These are phyloP conservation scores for Ceratobasidium sp. DNA, from an alignment of 1,284 basidiomycete genomes.

Conservation along the genomic window DNA sequence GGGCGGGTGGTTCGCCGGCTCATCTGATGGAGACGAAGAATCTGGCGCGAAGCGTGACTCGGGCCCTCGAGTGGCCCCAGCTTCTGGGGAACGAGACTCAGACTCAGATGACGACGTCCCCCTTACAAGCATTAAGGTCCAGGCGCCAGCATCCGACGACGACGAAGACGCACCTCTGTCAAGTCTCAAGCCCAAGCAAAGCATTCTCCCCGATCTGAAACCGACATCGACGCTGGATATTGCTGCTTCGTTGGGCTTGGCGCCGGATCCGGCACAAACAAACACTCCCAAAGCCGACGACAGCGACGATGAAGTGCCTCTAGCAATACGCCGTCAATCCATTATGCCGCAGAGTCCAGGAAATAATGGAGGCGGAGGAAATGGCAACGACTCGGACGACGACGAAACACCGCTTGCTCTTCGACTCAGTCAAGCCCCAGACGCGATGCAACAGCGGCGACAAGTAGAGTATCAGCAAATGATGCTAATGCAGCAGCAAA, in stretches of 20 bases:
- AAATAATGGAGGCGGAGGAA: constrained; percentile 32
- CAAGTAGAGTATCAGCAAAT: constrained; percentile 56
- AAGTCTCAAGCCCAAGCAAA: constrained; percentile 60
- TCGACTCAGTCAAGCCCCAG: constrained; percentile 22
- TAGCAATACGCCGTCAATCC: constrained; percentile 31
- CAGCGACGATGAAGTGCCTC: constrained; percentile 42
- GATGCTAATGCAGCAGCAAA: constrained; percentile 78
- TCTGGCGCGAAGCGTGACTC: constrained; percentile 35
- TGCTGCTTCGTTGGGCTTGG: constrained; percentile 19
- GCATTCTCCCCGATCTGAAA: constrained; percentile 54
- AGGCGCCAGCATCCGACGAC: constrained; percentile 39
- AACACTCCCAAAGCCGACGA: constrained; percentile 20
- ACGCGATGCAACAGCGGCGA: constrained; percentile 37
- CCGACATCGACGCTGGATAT: constrained; percentile 49
- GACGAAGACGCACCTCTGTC: constrained; percentile 69
- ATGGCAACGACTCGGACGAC: constrained; percentile 62
- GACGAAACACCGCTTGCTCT: constrained; percentile 73
- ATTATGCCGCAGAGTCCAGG: constrained; percentile 25
- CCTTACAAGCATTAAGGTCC: constrained; percentile 37
- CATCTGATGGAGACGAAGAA: constrained; percentile 42
- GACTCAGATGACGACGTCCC: constrained; percentile 58
- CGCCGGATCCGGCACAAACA: not conserved
- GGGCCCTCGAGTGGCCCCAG: constrained; percentile 19
- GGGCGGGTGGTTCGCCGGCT: constrained; percentile 42
- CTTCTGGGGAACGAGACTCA: constrained; percentile 38